A percentile compares a stretch with the other conserved stretches of the same genome.
phyloP scores from a whole-genome alignment of 208 protist genomes.

The Blechomonas ayalai region DNA sequence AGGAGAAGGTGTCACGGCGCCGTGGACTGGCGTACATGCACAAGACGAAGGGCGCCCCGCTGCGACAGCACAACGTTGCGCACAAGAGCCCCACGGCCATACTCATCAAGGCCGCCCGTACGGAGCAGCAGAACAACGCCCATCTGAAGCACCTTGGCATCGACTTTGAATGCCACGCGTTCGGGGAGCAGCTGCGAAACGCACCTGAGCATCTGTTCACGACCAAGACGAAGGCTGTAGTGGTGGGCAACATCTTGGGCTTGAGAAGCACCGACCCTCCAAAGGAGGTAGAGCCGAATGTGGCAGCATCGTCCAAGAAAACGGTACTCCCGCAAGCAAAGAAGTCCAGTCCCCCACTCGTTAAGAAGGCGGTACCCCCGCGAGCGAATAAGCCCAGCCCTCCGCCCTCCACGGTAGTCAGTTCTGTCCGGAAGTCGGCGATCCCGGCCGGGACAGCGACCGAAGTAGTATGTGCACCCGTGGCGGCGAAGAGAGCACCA shows the following conservation, averaged over 20 bases:
- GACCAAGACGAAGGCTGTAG: background rate
- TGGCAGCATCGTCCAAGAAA: background rate
- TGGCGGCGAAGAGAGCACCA: too few relatives aligned
- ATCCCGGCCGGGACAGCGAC: too few relatives aligned
- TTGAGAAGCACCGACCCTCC: background rate
- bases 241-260: too few relatives aligned
- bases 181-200: constrained; percentile 44
- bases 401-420: too few relatives aligned
- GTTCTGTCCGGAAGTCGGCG: too few relatives aligned
- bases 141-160: constrained; percentile 67
- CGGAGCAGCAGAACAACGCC: constrained; percentile 69
- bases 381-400: too few relatives aligned
- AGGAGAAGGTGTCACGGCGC: constrained; percentile 43
- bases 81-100: constrained; percentile 43
- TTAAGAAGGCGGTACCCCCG: too few relatives aligned
- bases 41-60: constrained; percentile 44
- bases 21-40: constrained; percentile 62
- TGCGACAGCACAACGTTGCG: constrained; percentile 53
- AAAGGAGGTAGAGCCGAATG: background rate
- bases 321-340: too few relatives aligned
- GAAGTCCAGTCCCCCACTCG: too few relatives aligned
- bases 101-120: constrained; percentile 59
- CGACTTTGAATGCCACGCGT: constrained; percentile 46
- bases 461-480: too few relatives aligned
- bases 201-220: constrained; percentile 22